Evolutionary conservation across 345 rosid genomes (phyloP), one percentile per base, ranked within the genome.

Genomic region (Limnanthes douglasii): DNA sequence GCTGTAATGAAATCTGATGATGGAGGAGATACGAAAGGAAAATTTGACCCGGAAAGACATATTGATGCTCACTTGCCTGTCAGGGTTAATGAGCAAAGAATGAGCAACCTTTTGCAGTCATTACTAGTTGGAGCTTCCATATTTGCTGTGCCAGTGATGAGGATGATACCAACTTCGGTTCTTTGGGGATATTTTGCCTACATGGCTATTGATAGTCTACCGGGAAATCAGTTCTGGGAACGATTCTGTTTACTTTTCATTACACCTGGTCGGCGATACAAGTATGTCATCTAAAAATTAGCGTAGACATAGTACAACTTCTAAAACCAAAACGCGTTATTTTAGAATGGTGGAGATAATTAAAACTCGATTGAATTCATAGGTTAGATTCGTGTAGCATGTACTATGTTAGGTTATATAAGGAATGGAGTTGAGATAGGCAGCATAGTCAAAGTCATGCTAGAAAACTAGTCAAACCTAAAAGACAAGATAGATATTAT

Each of bases 131-230:
- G 73, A 15, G 13, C 64, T 29, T 51, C 75, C 37, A 46, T 68
- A 34, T 54, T 62, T 31, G 78, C 59, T n/a, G 34, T 72, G 13
- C 94, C 94, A 8, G 42, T 66, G 40, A 51, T 86, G 15, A 77
- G 66, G 28, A 59, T 28, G 69, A 68, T 80, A 45, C 86, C 94
- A 5, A 74, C 86, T 25, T 80, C 94, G 32, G 83, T 74, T 27
- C 69, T 79, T 1, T 79, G 96, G 96, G 92, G 95, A 29, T 83
- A 83, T 59, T 83, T 83, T 44, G 78, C 95, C 28, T 78, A 79
- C 62, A 80, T 71, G 93, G 96, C 90, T 43, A 68, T 85, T 32
- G 93, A 85, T 41, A 85, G 93, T 59, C 78, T 85, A 30, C 93
- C 83, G 0, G 90, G 86, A 18, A 85, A 68, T 45, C 96, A 85